phyloP scores from a whole-genome alignment of 345 rosid species.

The Populus davidiana region DNA sequence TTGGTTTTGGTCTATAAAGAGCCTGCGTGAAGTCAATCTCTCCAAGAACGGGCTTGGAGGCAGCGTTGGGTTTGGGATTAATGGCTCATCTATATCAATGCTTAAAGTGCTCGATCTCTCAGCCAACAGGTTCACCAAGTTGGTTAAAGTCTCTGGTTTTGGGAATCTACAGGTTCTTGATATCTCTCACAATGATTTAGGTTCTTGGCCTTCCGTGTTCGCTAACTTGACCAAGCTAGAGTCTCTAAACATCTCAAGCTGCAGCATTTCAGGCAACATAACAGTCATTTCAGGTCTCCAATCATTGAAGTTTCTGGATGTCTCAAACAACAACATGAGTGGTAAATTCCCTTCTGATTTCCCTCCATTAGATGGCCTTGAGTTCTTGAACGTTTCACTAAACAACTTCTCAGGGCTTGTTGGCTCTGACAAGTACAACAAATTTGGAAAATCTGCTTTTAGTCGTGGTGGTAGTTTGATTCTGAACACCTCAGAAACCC shows the following conservation, averaged over 20 bases:
- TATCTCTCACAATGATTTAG: slow-evolving; percentile 57
- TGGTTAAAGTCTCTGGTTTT: slow-evolving; percentile 54
- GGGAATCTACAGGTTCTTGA: slow-evolving; percentile 46
- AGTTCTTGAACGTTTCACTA: slow-evolving; percentile 59
- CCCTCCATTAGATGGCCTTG: slow-evolving; percentile 49
- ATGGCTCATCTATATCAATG: slow-evolving; percentile 33
- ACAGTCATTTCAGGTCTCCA: slow-evolving; percentile 50
- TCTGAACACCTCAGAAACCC: slow-evolving; percentile 40
- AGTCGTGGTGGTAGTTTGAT: slow-evolving; percentile 45
- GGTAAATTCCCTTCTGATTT: slow-evolving; percentile 83
- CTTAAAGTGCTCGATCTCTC: slow-evolving; percentile 63
- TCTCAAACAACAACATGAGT: slow-evolving; percentile 60
- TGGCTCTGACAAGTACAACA: slow-evolving; percentile 29
- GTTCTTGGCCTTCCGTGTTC: slow-evolving; percentile 53
- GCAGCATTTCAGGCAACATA: slow-evolving; percentile 53
- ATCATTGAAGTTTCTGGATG: slow-evolving; percentile 55
- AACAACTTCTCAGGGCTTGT: slow-evolving; percentile 66
- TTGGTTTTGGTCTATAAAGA: slow-evolving; percentile 60
- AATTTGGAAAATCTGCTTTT: slow-evolving; percentile 73
- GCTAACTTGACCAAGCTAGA: slow-evolving; percentile 41
- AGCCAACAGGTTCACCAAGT: slow-evolving; percentile 65
- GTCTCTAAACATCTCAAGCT: slow-evolving; percentile 59
- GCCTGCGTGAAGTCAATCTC: slow-evolving; percentile 43
- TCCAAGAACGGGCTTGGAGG: slow-evolving; percentile 58
- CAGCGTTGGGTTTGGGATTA: slow-evolving; percentile 33